Evolutionary conservation across 2,329 filamentous ascomycete species (phyloP), one percentile per base, ranked within the genome.

Genomic region (Didymella arachidicola): DNA sequence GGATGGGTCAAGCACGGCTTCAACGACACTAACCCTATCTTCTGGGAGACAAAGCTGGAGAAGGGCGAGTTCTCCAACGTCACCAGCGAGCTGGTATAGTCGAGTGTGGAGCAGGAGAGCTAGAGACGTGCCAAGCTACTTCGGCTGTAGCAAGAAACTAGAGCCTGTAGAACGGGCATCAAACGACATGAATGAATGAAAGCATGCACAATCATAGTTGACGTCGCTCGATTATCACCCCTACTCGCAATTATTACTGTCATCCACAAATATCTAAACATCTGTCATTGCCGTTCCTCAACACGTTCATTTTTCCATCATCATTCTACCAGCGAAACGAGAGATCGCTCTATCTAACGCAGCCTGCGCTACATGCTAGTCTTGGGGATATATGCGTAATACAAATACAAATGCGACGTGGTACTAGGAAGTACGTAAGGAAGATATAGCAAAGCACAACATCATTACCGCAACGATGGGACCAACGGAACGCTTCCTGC

Each of bases 1-100:
- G 95, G 95, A 71, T 99, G 95, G 95, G 93, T 96, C 74, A 97
- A 96, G 86, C 94, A 98, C 77, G 95, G 95, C 63, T 99, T 99
- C 86, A 93, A 84, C 69, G 95, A 99, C 80, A 98, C 94, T 70
- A 97, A 98, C 84, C 94, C 94, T 43, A 96, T 98, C 77, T 99
- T 99, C 89, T 99, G 95, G 95, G 90, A 96, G 85, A 97, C 93
- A 48, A 99, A 99, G 88, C 81, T 99, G 74, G 90, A 97, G 79
- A 96, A 96, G 87, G 93, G 93, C 79, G 95, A 99, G 83, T 99
- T 99, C 80, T 94, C 90, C 65, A 97, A 97, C 78, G 93, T 97
- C 53, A 96, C 92, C 58, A 91, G 90, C 71, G 82, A 88, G 72
- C 78, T 96, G 75, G 85, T 85, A n/a, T 87, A 82, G 59, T 39